Conservation (phyloP, 345 rosid species). For the Rhodamnia argentea region DNA sequence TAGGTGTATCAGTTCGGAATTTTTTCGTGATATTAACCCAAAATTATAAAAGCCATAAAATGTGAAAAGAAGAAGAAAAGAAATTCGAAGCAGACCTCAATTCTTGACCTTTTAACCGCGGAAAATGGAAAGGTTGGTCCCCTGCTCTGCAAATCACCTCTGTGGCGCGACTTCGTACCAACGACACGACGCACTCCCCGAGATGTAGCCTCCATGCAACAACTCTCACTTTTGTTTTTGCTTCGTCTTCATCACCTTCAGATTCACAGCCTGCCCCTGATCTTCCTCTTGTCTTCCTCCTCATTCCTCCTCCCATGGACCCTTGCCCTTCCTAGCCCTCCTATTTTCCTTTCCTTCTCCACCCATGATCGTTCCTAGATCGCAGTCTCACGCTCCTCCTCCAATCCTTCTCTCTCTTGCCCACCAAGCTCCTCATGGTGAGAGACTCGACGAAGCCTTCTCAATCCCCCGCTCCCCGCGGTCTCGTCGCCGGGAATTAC, state of each 20-base stretch:
- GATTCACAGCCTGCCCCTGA: background rate
- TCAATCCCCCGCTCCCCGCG: conserved; percentile 33
- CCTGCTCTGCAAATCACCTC: too few species aligned
- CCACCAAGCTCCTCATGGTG: conserved; percentile 2
- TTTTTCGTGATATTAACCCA: too few species aligned
- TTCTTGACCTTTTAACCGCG: too few species aligned
- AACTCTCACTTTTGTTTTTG: background rate
- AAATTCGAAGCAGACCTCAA: too few species aligned
- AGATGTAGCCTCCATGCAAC: too few species aligned
- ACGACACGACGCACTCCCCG: too few species aligned
- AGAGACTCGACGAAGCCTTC: background rate
- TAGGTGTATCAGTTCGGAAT: too few species aligned
- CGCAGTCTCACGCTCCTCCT: background rate
- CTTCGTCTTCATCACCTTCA: background rate
- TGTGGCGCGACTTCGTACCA: too few species aligned
- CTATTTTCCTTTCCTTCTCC: background rate
- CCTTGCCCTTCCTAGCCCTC: background rate
- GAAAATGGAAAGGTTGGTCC: too few species aligned
- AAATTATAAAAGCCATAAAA: background rate
- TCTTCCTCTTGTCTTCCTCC: background rate
- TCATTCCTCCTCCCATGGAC: background rate
- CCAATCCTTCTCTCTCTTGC: background rate
- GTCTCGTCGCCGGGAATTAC: conserved; percentile 77
- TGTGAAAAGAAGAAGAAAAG: background rate
- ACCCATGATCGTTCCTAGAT: background rate